These are phyloP conservation scores for Coemansia sp. DNA, from an alignment of 192 early-diverging fungal genomes.

Conservation along the genomic window DNA sequence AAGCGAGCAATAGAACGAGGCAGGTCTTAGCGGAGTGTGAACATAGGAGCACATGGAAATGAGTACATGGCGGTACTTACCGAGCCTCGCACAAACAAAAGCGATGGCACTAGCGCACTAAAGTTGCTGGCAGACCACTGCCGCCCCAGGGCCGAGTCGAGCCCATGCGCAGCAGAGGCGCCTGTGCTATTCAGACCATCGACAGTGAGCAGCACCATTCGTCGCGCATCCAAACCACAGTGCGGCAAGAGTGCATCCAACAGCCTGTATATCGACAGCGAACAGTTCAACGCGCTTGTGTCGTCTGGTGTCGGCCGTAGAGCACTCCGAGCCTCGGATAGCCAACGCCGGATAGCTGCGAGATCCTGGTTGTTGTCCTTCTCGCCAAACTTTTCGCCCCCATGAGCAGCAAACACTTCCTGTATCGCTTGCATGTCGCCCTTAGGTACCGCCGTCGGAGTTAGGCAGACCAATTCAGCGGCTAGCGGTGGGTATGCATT, in stretches of 20 bases:
- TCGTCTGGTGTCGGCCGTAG: not conserved
- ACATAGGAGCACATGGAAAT: not conserved
- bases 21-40: not conserved
- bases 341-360: conserved; percentile 15
- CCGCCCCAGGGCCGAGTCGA: not conserved
- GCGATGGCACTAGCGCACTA: not conserved
- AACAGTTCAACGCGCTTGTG: not conserved
- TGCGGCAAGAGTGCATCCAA: not conserved
- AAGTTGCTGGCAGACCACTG: not conserved
- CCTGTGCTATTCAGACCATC: not conserved
- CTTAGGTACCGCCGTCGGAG: not conserved
- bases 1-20: not conserved
- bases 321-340: not conserved
- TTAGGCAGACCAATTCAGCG: not conserved
- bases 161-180: not conserved
- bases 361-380: conserved; percentile 39
- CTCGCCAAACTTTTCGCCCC: conserved; percentile 48
- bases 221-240: not conserved
- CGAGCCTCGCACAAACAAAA: not conserved
- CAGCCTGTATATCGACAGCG: not conserved
- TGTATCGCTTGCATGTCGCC: not conserved
- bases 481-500: conserved; percentile 36
- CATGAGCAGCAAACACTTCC: conserved; percentile 19
- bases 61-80: not conserved
- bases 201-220: not conserved